Evolutionary conservation across 2,329 filamentous ascomycete species (phyloP), one percentile per base, ranked within the genome.

Genomic region (Ophiostoma fasciatum): DNA sequence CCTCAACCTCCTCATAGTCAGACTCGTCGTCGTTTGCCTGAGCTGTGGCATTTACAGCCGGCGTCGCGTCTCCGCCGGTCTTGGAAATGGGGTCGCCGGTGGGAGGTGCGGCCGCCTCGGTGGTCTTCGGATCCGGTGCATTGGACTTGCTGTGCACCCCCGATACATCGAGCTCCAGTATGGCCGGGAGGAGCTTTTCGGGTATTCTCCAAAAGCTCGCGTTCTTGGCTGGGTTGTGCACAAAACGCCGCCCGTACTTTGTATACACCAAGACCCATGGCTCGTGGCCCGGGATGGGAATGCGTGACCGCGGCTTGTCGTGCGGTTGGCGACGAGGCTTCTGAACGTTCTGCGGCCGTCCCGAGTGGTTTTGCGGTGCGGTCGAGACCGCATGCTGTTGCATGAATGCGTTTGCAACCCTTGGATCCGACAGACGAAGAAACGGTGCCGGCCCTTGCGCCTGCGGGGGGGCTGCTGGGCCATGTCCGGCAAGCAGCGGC

Each of bases 151-250:
- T n/a, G n/a, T n/a, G n/a, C n/a, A n/a, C n/a, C n/a, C n/a, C n/a
- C n/a, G n/a, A n/a, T n/a, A n/a, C n/a, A n/a, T 94, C 84, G 37
- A 83, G 61, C 43, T 74, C 68, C 34, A 78, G 46, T 36, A 90
- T 82, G 12, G 74, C 84, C 41, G 79, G 76, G 68, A 87, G 78
- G 25, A 98, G 66, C 53, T 90, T 78, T 37, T 83, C 74, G 0
- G 90, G 90, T 48, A 94, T 90, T 49, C 84, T 84, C 90, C 92
- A 98, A 56, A 85, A 85, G 56, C 87, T 96, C 46, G 85, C 70
- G 26, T 88, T 82, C 45, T 88, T 94, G 36, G 71, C 69, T 0
- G 77, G 72, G 47, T 98, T 94, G 61, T 93, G 82, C 3, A 87
- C 85, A 51, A 98, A 98, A 35, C 87, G 72, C 39, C 90, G 69